Evolutionary conservation across 2,329 filamentous ascomycete species (phyloP), one percentile per base, ranked within the genome.

Genomic region (Ophiostoma triangulosporum): DNA sequence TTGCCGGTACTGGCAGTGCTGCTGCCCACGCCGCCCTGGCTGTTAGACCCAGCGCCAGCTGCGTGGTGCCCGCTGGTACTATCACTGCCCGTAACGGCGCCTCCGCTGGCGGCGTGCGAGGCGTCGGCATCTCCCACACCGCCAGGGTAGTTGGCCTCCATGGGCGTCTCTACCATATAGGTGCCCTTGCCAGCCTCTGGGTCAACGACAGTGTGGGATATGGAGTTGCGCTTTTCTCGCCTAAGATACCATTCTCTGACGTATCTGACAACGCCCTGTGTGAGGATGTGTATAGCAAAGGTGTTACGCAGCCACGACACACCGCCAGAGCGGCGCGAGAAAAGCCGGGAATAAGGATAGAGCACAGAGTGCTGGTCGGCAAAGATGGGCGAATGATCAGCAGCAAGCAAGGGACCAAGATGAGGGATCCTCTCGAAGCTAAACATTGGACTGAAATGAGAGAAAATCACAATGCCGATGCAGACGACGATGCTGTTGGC

Each of bases 281-380:
- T 84, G 48, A 88, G 65, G 62, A 88, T 88, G 62, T 88, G 84
- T 59, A 88, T 83, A 31, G 83, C 84, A 59, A 88, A 67, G 58
- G 84, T 72, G 63, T 79, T 86, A 59, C 82, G 75, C 27, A 83
- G 70, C 81, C 83, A 85, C 49, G 78, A 78, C 59, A 83, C 79
- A 56, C 78, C 75, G 45, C 72, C 74, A 57, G 76, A 74, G 62
- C 73, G 78, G 66, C 80, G 77, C 60, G 48, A 43, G 6, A 81
- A 81, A 48, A 69, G 63, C 26, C 66, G 64, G 46, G 68, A 60
- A 4, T 68, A 63, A 12, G 67, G 64, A 54, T 77, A 73, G 24
- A 79, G 65, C 6, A 74, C 68, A 57, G 74, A 71, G 59, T 73
- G 73, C 11, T 73, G 60, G 54, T 73, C 68, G 14, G 69, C 62